Evolutionary conservation across 2,329 filamentous ascomycete species (phyloP), one percentile per base, ranked within the genome.

Genomic region (Colletotrichum cuscutae): DNA sequence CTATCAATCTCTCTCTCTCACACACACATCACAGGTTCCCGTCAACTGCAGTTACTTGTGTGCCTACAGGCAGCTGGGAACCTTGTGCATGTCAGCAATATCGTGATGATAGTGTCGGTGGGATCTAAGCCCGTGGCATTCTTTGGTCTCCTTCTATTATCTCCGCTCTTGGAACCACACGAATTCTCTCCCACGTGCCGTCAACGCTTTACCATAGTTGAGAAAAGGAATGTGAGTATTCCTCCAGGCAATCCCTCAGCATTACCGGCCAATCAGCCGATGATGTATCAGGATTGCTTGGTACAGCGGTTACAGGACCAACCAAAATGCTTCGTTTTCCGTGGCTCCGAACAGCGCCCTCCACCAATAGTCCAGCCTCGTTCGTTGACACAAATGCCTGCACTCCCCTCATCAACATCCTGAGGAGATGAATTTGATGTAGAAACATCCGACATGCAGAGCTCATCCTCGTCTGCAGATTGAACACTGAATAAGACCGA

Each of bases 251-350:
- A 49, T n/a, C 8, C 15, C 49, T 54, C 22, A 53, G 46, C 9
- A 24, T 37, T 22, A 28, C 22, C 13, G 15, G 28, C 11, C 13
- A 37, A 13, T 54, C 12, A 13, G 46, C 49, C 22, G 46, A 28
- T 49, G 19, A 62, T 42, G n/a, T 19, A n/a, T 24, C 13, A 30
- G 54, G 57, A 49, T 68, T 12, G n/a, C 15, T 22, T 8, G 53
- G 9, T 15, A n/a, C 53, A 26, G 63, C 68, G 68, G 63, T 22
- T 71, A 61, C 26, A n/a, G 30, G 32, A 35, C 68, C 68, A 71
- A 71, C 64, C 68, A 52, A 32, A 68, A 42, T 7, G 28, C n/a
- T 28, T n/a, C 53, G 24, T 19, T 46, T 49, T 15, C 49, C 49
- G 37, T 35, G 35, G 56, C 53, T 26, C 26, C 19, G 3, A 26